phyloP scores from a whole-genome alignment of 2,329 filamentous ascomycete species.

The Diatrype stigma region DNA sequence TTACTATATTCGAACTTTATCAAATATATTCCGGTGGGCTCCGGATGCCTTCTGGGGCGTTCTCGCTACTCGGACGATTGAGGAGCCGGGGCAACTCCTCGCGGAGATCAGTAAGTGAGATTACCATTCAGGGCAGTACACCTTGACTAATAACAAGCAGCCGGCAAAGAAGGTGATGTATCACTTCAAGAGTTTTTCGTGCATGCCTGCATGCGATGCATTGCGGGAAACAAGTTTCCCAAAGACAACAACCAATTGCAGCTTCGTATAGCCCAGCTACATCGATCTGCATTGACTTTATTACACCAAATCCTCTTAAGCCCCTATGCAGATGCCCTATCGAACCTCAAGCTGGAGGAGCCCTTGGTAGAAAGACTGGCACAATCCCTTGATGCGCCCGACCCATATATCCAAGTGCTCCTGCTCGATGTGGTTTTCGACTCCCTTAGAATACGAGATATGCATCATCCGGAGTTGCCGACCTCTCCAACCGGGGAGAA shows the following conservation, averaged over 20 bases:
- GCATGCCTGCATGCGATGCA: slow-evolving; percentile 60
- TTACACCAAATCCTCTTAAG: slow-evolving; percentile 66
- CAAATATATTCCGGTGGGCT: slow-evolving; percentile 66
- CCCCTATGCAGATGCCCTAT: slow-evolving; percentile 55
- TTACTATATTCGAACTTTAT: slow-evolving; percentile 73
- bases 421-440: slow-evolving; percentile 75
- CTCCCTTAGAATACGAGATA: slow-evolving; percentile 62
- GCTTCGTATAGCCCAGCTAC: slow-evolving; percentile 59
- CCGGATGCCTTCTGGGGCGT: slow-evolving; percentile 67
- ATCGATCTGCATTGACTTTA: slow-evolving; percentile 65
- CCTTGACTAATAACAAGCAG: slow-evolving; percentile 31
- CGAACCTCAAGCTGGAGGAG: slow-evolving; percentile 64
- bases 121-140: slow-evolving; percentile 14
- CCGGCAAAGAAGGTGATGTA: slow-evolving; percentile 50
- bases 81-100: slow-evolving; percentile 41
- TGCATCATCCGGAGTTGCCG: slow-evolving; percentile 35
- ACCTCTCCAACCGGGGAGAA: slow-evolving; percentile 45
- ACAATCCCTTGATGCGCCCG: slow-evolving; percentile 55
- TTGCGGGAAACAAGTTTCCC: slow-evolving; percentile 41
- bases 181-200: slow-evolving; percentile 66
- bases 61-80: slow-evolving; percentile 59
- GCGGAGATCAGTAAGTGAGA: slow-evolving; percentile 47
- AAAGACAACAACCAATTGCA: slow-evolving; percentile 32
- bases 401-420: slow-evolving; percentile 70
- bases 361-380: slow-evolving; percentile 65